Evolutionary conservation across 2,329 filamentous ascomycete species (phyloP).

Genomic region (Epichloe gansuensis): DNA sequence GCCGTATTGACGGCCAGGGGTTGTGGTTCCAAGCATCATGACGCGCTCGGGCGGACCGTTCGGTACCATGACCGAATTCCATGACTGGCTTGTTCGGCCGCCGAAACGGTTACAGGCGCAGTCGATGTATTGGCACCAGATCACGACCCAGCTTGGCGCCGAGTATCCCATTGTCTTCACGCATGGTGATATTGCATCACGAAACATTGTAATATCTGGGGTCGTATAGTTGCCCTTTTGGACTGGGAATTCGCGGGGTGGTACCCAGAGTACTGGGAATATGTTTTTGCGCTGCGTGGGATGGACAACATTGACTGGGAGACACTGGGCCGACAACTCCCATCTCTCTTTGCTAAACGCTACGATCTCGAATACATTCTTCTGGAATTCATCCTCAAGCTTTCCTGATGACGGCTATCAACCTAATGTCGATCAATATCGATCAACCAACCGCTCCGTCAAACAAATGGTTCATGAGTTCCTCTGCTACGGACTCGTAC

Average conservation of each 20-base stretch:
- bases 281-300: slow-evolving; percentile 1
- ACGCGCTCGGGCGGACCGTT: slow-evolving; percentile 14
- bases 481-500: not conserved
- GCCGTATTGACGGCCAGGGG: slow-evolving; percentile 14
- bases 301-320: slow-evolving; percentile 10
- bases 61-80: slow-evolving; percentile 8
- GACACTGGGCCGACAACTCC: slow-evolving; percentile 2
- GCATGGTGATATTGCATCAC: slow-evolving; percentile 5
- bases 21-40: slow-evolving; percentile 12
- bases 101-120: slow-evolving; percentile 6
- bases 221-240: slow-evolving; percentile 3
- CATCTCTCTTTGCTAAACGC: not conserved
- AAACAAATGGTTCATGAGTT: not conserved
- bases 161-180: slow-evolving; percentile 11
- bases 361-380: not conserved
- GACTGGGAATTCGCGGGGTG: slow-evolving; percentile 9
- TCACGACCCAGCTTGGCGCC: slow-evolving; percentile 11
- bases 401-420: not conserved
- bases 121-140: slow-evolving; percentile 13
- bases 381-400: not conserved
- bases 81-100: slow-evolving; percentile 14
- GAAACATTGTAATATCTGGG: slow-evolving; percentile 10
- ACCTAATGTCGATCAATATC: not conserved
- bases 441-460: not conserved
- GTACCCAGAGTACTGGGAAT: slow-evolving; percentile 10